Evolutionary conservation across 306 rosid genomes (phyloP).

Genomic region (Ceratonia siliqua): DNA sequence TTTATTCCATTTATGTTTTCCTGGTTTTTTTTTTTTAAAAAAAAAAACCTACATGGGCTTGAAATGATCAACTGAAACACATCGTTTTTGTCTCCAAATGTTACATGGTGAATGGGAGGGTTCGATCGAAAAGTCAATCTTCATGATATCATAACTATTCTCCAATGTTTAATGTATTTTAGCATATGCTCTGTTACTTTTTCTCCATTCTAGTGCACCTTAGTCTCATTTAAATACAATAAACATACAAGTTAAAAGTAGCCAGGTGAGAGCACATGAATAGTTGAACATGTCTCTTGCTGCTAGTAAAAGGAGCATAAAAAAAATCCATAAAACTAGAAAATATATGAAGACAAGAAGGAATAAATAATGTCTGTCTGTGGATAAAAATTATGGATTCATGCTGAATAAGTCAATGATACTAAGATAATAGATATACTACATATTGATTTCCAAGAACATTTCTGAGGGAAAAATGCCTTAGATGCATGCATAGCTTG

Average conservation of each 20-base stretch:
- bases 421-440: not conserved
- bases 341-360: not conserved
- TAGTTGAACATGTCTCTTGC: not conserved
- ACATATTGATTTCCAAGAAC: not conserved
- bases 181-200: not conserved
- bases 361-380: not conserved
- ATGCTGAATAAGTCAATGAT: not conserved
- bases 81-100: not conserved
- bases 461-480: not conserved
- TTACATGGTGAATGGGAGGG: not conserved
- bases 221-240: not conserved
- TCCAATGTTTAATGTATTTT: not conserved
- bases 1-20: not conserved
- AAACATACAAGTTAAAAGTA: not conserved
- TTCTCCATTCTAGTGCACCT: not conserved
- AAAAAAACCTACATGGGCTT: constrained; percentile 1
- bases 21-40: not conserved
- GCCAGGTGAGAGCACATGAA: not conserved
- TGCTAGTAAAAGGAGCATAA: not conserved
- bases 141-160: not conserved
- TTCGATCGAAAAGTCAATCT: not conserved
- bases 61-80: not conserved
- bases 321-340: not conserved
- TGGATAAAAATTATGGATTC: not conserved
- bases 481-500: not conserved